phyloP scores from a whole-genome alignment of 805 yeast species.

The Metschnikowia picachoensis region DNA sequence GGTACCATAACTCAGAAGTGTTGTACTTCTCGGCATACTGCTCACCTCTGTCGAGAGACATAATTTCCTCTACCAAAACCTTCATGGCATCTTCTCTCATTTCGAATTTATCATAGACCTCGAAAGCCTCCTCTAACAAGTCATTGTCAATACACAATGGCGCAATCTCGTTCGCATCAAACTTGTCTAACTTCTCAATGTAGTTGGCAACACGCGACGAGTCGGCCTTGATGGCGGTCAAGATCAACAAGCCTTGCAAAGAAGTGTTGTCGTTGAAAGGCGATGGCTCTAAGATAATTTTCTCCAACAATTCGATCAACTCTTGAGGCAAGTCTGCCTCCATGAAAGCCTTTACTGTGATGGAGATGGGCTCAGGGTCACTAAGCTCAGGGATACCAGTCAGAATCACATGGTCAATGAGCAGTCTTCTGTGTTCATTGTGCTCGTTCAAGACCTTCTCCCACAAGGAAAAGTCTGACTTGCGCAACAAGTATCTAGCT shows the following conservation, averaged over 20 bases:
- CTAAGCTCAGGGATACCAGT: conserved; percentile 93
- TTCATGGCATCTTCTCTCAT: conserved; percentile 74
- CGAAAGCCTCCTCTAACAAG: conserved; percentile 89
- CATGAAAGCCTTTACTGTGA: conserved; percentile 95
- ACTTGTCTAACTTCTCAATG: conserved; percentile 85
- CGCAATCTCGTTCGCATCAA: conserved; percentile 92
- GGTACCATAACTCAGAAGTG: conserved; percentile 86
- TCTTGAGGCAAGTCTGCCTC: conserved; percentile 89
- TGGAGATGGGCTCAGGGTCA: conserved; percentile 89
- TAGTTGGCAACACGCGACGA: conserved; percentile 77
- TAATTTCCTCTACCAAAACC: conserved; percentile 86
- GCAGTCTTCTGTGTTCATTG: conserved; percentile 82
- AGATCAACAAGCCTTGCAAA: conserved; percentile 84
- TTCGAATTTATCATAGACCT: conserved; percentile 83
- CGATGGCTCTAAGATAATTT: conserved; percentile 94
- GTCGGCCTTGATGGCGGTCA: conserved; percentile 96
- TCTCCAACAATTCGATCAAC: conserved; percentile 90
- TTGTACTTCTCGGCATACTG: conserved; percentile 88
- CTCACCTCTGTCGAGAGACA: conserved; percentile 94
- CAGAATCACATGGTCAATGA: conserved; percentile 91
- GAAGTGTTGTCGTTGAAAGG: conserved; percentile 95
- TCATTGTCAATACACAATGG: conserved; percentile 86
- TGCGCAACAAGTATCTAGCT: conserved; percentile 88
- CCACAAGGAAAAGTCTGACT: conserved; percentile 89
- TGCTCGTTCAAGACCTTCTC: conserved; percentile 67